Evolutionary conservation across 768 basidiomycete genomes (phyloP).

Genomic region (Clathrus columnatus): DNA sequence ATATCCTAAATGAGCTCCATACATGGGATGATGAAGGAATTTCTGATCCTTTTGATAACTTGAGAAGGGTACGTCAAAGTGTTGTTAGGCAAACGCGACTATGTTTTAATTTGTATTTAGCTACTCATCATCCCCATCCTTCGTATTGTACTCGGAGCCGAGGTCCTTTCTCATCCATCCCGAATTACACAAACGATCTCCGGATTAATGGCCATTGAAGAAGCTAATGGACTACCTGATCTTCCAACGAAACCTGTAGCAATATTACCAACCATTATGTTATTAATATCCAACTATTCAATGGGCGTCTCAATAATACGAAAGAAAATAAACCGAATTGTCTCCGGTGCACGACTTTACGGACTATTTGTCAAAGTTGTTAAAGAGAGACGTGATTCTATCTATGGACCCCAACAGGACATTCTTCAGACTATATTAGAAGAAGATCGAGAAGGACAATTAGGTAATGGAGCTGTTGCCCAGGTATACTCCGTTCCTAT

Average conservation of each 20-base stretch:
- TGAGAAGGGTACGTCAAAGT: background rate
- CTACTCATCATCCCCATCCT: background rate
- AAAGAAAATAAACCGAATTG: background rate
- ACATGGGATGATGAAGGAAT: background rate
- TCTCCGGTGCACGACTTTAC: background rate
- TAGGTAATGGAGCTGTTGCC: background rate
- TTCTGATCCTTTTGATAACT: background rate
- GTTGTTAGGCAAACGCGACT: background rate
- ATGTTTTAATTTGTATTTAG: background rate
- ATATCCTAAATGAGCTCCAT: background rate
- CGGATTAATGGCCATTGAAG: background rate
- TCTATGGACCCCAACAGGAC: background rate
- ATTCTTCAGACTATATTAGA: constrained; percentile 2
- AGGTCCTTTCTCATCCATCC: background rate
- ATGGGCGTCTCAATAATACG: background rate
- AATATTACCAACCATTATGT: background rate
- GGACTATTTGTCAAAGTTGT: background rate
- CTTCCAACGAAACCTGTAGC: background rate
- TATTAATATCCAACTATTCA: background rate
- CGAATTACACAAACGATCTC: background rate
- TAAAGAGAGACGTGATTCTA: background rate
- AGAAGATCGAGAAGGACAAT: background rate
- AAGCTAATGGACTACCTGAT: background rate
- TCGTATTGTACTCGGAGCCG: background rate
- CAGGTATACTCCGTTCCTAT: background rate